Evolutionary conservation across 2,329 filamentous ascomycete genomes (phyloP).

Genomic region (Aureobasidium namibiae): DNA sequence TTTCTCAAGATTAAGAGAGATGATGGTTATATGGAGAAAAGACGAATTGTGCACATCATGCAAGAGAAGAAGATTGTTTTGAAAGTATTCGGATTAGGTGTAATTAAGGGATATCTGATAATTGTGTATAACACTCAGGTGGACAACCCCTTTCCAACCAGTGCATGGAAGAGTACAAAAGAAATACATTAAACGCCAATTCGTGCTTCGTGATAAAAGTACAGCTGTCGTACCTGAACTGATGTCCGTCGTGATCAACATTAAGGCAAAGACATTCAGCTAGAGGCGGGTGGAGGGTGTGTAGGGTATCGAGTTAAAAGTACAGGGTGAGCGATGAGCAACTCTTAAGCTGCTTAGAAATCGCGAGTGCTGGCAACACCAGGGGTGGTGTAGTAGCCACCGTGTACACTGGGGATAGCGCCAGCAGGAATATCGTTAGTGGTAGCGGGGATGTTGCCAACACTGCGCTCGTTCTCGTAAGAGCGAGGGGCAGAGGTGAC

Average conservation of each 20-base stretch:
- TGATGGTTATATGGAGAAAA: too few species aligned
- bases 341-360: neutral
- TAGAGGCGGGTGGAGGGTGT: neutral
- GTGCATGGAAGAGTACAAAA: neutral
- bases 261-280: neutral
- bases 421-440: slow-evolving; percentile 19
- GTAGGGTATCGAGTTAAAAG: neutral
- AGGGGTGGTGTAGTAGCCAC: slow-evolving; percentile 40
- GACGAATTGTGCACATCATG: too few species aligned
- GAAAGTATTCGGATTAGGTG: neutral
- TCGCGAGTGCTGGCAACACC: neutral
- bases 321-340: neutral
- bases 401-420: slow-evolving; percentile 19
- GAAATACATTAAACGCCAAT: neutral
- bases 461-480: neutral
- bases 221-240: neutral
- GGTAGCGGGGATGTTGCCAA: neutral
- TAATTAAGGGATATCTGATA: slow-evolving; percentile 3
- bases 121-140: neutral
- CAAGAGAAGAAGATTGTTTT: neutral
- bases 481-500: neutral
- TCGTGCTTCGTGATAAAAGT: neutral
- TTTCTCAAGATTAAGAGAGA: too few species aligned
- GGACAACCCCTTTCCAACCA: neutral
- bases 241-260: neutral